Evolutionary conservation across 768 basidiomycete genomes (phyloP).

Genomic region (Boletus coccyginus): DNA sequence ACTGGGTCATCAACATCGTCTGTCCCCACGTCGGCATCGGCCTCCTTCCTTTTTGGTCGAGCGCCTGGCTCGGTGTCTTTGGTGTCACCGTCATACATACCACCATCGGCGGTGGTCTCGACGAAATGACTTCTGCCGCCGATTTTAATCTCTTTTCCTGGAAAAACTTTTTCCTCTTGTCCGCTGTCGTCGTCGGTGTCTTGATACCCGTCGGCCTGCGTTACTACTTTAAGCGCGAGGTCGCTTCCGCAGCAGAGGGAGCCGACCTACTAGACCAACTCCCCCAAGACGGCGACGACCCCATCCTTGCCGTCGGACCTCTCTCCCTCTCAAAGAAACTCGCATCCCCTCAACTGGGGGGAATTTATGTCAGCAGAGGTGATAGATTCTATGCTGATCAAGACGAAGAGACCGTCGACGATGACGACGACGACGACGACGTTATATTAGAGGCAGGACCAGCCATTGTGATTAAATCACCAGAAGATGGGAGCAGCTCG

Average conservation of each 20-base stretch:
- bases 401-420: conserved; percentile 55
- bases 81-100: conserved; percentile 94
- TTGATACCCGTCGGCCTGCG: conserved; percentile 89
- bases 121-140: conserved; percentile 90
- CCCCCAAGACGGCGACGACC: conserved; percentile 39
- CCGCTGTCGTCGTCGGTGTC: conserved; percentile 87
- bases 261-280: conserved; percentile 35
- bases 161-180: conserved; percentile 83
- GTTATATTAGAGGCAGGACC: conserved; percentile 76
- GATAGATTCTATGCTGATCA: conserved; percentile 42
- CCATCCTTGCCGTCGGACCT: conserved; percentile 58
- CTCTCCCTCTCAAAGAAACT: conserved; percentile 41
- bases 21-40: conserved; percentile 92
- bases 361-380: conserved; percentile 36
- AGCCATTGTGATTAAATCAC: conserved; percentile 44
- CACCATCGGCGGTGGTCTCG: conserved; percentile 88
- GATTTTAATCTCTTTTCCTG: conserved; percentile 95
- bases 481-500: conserved; percentile 21
- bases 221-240: conserved; percentile 73
- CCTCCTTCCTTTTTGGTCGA: conserved; percentile 82
- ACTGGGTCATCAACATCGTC: conserved; percentile 94
- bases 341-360: conserved; percentile 29
- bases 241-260: conserved; percentile 38
- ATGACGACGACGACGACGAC: conserved; percentile 62
- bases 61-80: conserved; percentile 86